phyloP scores from a whole-genome alignment of 2,329 filamentous ascomycete genomes.

The Xylariaceae sp. region DNA sequence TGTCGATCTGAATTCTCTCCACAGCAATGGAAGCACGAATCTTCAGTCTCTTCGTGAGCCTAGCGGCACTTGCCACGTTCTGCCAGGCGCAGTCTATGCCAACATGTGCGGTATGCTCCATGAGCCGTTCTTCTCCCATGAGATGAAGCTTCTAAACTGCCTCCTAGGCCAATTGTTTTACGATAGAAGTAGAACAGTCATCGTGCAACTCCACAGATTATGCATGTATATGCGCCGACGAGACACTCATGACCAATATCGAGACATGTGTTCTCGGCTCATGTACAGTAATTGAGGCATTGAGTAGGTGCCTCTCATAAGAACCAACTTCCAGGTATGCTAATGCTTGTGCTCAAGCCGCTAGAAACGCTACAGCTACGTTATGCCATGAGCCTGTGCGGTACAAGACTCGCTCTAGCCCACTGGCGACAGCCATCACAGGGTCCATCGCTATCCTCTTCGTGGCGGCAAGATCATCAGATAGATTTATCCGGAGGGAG shows the following conservation, averaged over 20 bases:
- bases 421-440: constrained; percentile 3
- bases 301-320: constrained; percentile 2
- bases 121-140: not conserved
- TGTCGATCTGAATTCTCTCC: too few relatives aligned
- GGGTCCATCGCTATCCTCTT: constrained; percentile 6
- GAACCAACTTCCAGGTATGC: not conserved
- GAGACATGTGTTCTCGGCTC: constrained; percentile 7
- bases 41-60: too few relatives aligned
- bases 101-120: constrained; percentile 7
- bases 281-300: constrained; percentile 9
- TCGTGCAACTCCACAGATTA: constrained; percentile 6
- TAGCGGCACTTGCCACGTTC: too few relatives aligned
- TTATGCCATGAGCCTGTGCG: constrained; percentile 6
- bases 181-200: constrained; percentile 4
- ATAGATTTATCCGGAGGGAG: constrained; percentile 1
- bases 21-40: too few relatives aligned
- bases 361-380: constrained; percentile 8
- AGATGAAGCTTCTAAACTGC: constrained; percentile 2
- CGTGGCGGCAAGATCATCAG: constrained; percentile 3
- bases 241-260: constrained; percentile 3
- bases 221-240: constrained; percentile 7
- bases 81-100: constrained; percentile 6
- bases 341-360: not conserved
- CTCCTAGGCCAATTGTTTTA: constrained; percentile 7
- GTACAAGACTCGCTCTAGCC: constrained; percentile 7